Percentiles rank a stretch among this genome's conserved stretches.
phyloP scores from a whole-genome alignment of 1,284 basidiomycete genomes.

The Microbotryomycetes sp. region DNA sequence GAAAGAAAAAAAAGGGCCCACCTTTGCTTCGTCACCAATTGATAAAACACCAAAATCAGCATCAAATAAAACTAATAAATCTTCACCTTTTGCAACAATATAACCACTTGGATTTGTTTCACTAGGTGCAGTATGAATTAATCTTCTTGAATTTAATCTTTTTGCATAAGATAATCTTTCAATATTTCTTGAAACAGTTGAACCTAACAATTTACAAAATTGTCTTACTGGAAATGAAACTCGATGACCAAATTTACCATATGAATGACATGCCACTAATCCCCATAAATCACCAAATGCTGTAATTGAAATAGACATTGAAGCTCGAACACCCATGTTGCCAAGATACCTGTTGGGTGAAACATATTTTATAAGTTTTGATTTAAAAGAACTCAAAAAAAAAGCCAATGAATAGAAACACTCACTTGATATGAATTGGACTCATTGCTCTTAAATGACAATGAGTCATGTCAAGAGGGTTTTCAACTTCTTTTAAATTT shows the following conservation, averaged over 20 bases:
- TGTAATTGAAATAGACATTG: constrained; percentile 81
- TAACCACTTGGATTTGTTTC: constrained; percentile 71
- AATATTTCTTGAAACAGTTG: constrained; percentile 75
- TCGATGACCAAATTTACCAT: constrained; percentile 50
- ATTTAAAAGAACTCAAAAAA: background rate
- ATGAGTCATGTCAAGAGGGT: constrained; percentile 80
- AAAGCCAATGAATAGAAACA: constrained; percentile 1
- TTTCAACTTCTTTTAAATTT: constrained; percentile 59
- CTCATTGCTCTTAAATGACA: constrained; percentile 82
- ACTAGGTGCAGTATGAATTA: constrained; percentile 71
- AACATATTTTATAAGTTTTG: too few relatives aligned
- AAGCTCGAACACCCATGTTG: constrained; percentile 74
- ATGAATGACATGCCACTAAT: constrained; percentile 74
- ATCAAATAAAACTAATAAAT: constrained; percentile 72
- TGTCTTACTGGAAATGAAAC: constrained; percentile 39
- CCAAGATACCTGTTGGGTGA: constrained; percentile 48
- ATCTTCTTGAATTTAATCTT: constrained; percentile 67
- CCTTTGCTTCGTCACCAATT: constrained; percentile 71
- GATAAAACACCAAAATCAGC: constrained; percentile 78
- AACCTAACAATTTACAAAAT: constrained; percentile 59
- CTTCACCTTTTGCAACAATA: constrained; percentile 80
- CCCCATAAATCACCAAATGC: constrained; percentile 81
- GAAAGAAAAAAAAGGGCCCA: background rate
- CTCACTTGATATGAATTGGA: constrained; percentile 74
- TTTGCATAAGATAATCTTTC: constrained; percentile 75